Percentiles rank a stretch among this genome's conserved stretches.
Conservation (phyloP, 345 rosid genomes). For the Crucihimalaya himalaica region DNA sequence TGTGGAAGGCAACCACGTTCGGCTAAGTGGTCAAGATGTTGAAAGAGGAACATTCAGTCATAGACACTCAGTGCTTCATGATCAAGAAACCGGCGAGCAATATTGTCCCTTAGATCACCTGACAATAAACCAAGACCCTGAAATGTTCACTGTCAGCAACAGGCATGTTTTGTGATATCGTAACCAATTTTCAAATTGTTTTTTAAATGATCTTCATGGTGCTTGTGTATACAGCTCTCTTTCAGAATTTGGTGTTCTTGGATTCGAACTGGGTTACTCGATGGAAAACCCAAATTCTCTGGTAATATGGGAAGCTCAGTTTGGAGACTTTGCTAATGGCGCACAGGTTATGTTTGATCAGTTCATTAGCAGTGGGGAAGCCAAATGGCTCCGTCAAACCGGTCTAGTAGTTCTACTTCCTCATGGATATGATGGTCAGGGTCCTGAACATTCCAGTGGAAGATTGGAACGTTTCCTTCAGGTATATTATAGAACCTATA, state of each 20-base stretch:
- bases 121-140: constrained; percentile 61
- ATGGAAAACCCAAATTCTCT: constrained; percentile 78
- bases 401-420: constrained; percentile 81
- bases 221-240: constrained; percentile 57
- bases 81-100: constrained; percentile 66
- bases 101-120: constrained; percentile 76
- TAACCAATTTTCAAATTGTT: not conserved
- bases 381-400: constrained; percentile 77
- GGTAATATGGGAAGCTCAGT: constrained; percentile 82
- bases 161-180: constrained; percentile 44
- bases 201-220: not conserved
- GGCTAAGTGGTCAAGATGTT: constrained; percentile 87
- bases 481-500: constrained; percentile 38
- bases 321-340: constrained; percentile 84
- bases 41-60: constrained; percentile 90
- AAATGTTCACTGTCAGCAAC: constrained; percentile 87
- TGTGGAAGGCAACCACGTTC: constrained; percentile 82
- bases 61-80: constrained; percentile 72
- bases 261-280: constrained; percentile 80
- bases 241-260: constrained; percentile 84
- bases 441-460: constrained; percentile 89
- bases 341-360: constrained; percentile 84
- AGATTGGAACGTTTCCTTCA: constrained; percentile 75
- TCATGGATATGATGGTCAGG: constrained; percentile 85
- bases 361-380: constrained; percentile 80